These are phyloP conservation scores for Ceratobasidium sp. DNA, from an alignment of 1,284 basidiomycete genomes.

Conservation along the genomic window DNA sequence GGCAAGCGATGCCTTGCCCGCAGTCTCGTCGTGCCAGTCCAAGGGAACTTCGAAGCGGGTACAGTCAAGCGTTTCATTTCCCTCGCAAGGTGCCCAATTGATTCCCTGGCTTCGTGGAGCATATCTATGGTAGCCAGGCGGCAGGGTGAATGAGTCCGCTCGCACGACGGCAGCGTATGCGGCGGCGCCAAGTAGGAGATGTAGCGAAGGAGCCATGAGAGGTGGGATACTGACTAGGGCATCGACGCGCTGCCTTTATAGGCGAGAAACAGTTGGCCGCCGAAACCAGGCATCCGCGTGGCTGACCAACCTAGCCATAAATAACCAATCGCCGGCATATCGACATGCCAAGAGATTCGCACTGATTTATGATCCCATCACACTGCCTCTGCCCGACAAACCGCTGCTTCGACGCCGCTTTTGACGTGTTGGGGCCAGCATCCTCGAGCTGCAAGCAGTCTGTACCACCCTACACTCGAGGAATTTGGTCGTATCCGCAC, in stretches of 20 bases:
- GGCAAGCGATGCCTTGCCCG: constrained; percentile 35
- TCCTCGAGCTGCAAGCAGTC: too few species aligned
- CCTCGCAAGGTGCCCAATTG: constrained; percentile 2
- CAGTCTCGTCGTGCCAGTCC: constrained; percentile 33
- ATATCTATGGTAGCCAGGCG: neutral
- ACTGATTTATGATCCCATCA: neutral
- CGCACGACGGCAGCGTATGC: neutral
- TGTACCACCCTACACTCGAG: neutral
- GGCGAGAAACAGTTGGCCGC: neutral
- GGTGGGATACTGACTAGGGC: neutral
- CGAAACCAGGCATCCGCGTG: neutral
- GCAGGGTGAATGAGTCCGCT: neutral
- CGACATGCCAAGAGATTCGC: neutral
- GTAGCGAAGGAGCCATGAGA: neutral
- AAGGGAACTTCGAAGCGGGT: constrained; percentile 42
- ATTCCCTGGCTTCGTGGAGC: neutral
- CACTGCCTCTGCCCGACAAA: neutral
- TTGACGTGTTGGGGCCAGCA: neutral
- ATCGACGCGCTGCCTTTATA: neutral
- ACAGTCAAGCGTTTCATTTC: neutral
- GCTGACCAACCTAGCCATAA: neutral
- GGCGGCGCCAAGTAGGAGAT: neutral
- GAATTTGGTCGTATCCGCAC: too few species aligned
- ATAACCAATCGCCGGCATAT: neutral
- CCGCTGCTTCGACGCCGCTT: neutral